Evolutionary conservation across 805 yeast species (phyloP).

Genomic region (Ogataea populi-albae): DNA sequence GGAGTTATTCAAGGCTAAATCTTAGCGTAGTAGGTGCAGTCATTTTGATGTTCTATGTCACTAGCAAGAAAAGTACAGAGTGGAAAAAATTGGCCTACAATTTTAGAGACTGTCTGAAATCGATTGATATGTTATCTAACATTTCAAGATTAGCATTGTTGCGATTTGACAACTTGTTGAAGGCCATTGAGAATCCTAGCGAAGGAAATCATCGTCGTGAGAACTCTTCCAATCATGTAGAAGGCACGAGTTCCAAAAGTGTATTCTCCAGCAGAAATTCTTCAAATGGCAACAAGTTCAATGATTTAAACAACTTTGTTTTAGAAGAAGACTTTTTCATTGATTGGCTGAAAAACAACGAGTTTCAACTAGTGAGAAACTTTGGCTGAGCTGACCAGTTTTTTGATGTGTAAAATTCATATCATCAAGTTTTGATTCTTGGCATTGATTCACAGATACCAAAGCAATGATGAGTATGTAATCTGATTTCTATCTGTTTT

Average conservation of each 20-base stretch:
- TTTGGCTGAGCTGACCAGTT: too few relatives aligned
- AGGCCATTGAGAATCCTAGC: slow-evolving; percentile 1
- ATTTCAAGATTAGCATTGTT: slow-evolving; percentile 5
- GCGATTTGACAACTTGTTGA: slow-evolving; percentile 4
- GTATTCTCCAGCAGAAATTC: background rate
- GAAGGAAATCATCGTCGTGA: background rate
- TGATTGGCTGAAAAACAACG: slow-evolving; percentile 9
- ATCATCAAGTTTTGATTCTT: too few relatives aligned
- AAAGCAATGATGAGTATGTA: too few relatives aligned
- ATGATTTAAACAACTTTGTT: slow-evolving; percentile 1
- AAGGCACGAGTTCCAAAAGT: too few relatives aligned
- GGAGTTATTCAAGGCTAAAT: slow-evolving; percentile 11
- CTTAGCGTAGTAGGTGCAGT: slow-evolving; percentile 7
- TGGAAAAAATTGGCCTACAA: slow-evolving; percentile 4
- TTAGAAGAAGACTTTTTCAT: slow-evolving; percentile 9
- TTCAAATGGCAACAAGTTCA: slow-evolving; percentile 1
- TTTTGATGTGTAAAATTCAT: too few relatives aligned
- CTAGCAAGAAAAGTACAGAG: slow-evolving; percentile 5
- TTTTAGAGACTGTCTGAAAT: slow-evolving; percentile 3
- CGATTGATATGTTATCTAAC: slow-evolving; percentile 3
- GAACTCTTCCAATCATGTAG: background rate
- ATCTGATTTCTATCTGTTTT: too few relatives aligned
- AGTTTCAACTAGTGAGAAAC: slow-evolving; percentile 2
- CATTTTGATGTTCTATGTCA: slow-evolving; percentile 7
- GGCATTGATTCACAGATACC: too few relatives aligned